Percentiles rank a stretch among this genome's conserved stretches.
These are phyloP conservation scores for Vitis rotundifolia DNA, from an alignment of 164 flowering plant genomes.

Conservation along the genomic window DNA sequence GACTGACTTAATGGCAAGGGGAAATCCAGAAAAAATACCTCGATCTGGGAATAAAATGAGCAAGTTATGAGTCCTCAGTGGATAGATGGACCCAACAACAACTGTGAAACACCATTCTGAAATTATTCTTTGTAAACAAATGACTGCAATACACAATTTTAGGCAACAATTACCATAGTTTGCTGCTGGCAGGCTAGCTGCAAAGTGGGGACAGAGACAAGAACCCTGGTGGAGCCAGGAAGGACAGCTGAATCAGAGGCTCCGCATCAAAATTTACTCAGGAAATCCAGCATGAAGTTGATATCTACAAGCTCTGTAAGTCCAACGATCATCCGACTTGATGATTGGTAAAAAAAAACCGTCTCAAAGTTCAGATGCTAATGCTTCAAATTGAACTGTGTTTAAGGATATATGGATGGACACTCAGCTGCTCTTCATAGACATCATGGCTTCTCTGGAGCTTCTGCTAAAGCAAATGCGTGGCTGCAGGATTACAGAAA, in stretches of 20 bases:
- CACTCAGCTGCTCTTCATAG: conserved; percentile 56
- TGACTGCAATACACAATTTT: no score
- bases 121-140: no score
- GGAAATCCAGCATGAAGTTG: conserved; percentile 34
- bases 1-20: conserved; percentile 14
- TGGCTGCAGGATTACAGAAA: conserved; percentile 41
- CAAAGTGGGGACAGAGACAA: conserved; percentile 19
- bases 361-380: background rate
- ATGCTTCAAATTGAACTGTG: conserved; percentile 8
- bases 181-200: conserved; percentile 14
- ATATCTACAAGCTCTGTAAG: conserved; percentile 54
- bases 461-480: conserved; percentile 38
- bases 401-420: conserved; percentile 61
- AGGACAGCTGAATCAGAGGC: conserved; percentile 17
- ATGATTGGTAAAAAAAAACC: background rate
- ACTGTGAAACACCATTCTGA: no score
- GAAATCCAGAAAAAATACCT: conserved; percentile 5
- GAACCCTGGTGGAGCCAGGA: conserved; percentile 2
- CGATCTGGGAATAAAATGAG: conserved; percentile 8
- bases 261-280: conserved; percentile 23
- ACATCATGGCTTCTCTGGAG: conserved; percentile 34
- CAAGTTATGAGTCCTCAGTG: conserved; percentile 22
- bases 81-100: background rate
- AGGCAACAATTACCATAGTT: no score
- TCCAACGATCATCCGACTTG: conserved; percentile 4